A percentile compares a stretch with the other conserved stretches of the same genome.
Evolutionary conservation across 2,329 filamentous ascomycete species (phyloP).

Genomic region (Cadophora sp.): DNA sequence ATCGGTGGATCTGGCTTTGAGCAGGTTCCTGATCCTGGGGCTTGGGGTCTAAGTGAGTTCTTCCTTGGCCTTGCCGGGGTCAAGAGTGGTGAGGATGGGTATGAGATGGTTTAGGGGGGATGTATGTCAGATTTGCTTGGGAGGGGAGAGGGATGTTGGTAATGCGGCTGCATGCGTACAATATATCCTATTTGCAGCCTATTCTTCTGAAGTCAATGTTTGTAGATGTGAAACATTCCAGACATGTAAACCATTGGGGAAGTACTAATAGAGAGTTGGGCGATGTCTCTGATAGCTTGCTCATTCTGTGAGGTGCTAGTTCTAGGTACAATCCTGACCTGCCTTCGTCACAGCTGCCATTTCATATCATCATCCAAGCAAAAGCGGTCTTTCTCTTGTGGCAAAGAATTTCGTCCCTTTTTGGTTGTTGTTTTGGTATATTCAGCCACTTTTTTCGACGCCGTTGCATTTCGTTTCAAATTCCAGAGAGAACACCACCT

Average conservation of each 20-base stretch:
- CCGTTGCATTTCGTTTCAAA: slow-evolving; percentile 37
- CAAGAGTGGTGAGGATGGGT: slow-evolving; percentile 42
- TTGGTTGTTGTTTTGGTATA: slow-evolving; percentile 27
- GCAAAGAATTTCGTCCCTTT: background rate
- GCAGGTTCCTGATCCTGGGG: slow-evolving; percentile 80
- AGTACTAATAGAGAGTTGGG: no score
- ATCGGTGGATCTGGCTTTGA: slow-evolving; percentile 78
- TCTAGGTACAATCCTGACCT: background rate
- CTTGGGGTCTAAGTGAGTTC: slow-evolving; percentile 77
- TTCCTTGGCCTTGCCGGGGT: slow-evolving; percentile 74
- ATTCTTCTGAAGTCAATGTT: background rate
- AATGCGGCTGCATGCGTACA: slow-evolving; percentile 5
- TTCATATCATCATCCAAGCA: slow-evolving; percentile 8
- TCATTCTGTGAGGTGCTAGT: background rate
- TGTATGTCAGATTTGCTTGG: background rate
- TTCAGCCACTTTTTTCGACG: slow-evolving; percentile 41
- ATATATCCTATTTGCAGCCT: slow-evolving; percentile 13
- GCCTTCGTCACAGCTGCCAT: background rate
- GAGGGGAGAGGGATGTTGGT: no score
- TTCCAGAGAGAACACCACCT: slow-evolving; percentile 35
- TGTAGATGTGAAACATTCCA: background rate
- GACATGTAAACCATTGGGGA: background rate
- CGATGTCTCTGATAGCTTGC: slow-evolving; percentile 5
- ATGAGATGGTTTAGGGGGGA: slow-evolving; percentile 44
- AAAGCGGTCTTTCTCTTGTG: background rate